Base-by-base conservation (phyloP, 768 basidiomycete species). In the Gymnopilus dilepis region DNA sequence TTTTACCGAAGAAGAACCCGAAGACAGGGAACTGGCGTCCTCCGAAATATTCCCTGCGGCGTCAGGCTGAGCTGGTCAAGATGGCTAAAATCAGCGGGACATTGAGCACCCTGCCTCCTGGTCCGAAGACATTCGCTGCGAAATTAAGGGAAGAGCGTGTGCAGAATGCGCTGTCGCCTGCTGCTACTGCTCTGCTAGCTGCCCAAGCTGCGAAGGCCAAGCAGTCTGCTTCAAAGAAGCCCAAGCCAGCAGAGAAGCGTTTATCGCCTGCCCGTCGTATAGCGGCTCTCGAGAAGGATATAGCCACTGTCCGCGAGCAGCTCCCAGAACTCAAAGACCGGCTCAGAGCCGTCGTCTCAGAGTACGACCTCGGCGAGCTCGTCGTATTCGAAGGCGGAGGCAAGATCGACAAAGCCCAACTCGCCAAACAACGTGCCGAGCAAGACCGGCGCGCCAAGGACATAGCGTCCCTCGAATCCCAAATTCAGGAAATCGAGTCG, bases 1-100 rank as follows among this genome's bases (percentile, higher is more conserved):
- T 94, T 73, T 69, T 93, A 41, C 83, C 91, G 4, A 80, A 77
- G 47, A 80, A 79, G 56, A 89, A 89, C 64, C 76, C 84, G 0
- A 76, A 80, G 50, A 85, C 86, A 0, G 85, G 84, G 21, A 78
- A 84, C 71, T 93, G 91, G 90, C 80, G 80, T 26, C 84, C 87
- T 0, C 81, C 92, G 11, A 84, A 83, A 62, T 88, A 90, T 66
- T 94, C 92, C 4, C 74, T 90, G 24, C 85, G 93, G 19, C 84
- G 85, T 33, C 92, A 95, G 72, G 90, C 90, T 11, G 89, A 91
- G 41, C 79, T 95, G 34, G 77, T 94, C 50, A 94, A 92, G 77
- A 81, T 81, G 53, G 93, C 93, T 3, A 84, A 84, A 61, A 74
- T 74, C 22, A 75, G 77, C 21, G 82, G 81, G 33, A 78, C 79